phyloP scores from a whole-genome alignment of 768 basidiomycete species.

The Coprinellus micaceus region DNA sequence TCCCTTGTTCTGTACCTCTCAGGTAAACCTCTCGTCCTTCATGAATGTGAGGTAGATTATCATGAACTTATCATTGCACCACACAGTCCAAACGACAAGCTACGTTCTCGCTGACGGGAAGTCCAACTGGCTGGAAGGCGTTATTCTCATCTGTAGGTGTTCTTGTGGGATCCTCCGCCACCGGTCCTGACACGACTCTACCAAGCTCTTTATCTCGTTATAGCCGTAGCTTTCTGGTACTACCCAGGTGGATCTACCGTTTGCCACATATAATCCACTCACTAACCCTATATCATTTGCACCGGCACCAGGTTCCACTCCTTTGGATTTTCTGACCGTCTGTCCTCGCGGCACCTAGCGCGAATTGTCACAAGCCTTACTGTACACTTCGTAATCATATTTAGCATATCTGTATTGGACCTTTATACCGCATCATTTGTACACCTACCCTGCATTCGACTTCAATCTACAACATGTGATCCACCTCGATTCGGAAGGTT shows the following conservation, averaged over 20 bases:
- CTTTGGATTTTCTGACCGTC: constrained; percentile 9
- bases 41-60: neutral
- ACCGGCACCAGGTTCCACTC: constrained; percentile 21
- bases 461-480: neutral
- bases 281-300: neutral
- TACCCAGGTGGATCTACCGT: constrained; percentile 38
- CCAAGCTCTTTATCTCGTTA: constrained; percentile 63
- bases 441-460: no score
- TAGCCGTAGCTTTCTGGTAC: constrained; percentile 74
- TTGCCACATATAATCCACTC: neutral
- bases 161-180: neutral
- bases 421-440: no score
- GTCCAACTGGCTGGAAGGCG: constrained; percentile 89
- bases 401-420: no score
- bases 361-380: neutral
- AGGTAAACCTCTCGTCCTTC: constrained; percentile 25
- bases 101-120: constrained; percentile 83
- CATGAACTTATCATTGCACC: neutral
- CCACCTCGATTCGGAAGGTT: neutral
- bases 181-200: neutral
- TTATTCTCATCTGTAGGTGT: constrained; percentile 64
- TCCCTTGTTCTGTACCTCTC: constrained; percentile 54
- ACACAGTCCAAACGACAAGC: constrained; percentile 73
- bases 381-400: no score
- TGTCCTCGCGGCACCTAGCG: constrained; percentile 2